Conservation (phyloP, 768 basidiomycete species). For the Lactarius hatsudake region DNA sequence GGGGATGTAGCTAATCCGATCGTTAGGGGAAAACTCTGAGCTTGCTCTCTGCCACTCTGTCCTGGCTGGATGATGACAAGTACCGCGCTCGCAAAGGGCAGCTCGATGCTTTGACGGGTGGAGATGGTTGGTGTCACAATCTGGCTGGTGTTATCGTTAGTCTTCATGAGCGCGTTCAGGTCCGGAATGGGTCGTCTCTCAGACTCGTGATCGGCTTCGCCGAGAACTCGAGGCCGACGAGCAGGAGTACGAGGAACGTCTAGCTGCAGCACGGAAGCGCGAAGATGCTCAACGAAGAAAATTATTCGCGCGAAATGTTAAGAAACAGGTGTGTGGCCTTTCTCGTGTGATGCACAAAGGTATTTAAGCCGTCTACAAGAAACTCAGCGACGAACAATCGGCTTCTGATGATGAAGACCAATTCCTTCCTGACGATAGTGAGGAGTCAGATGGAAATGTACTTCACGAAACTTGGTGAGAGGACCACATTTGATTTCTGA, state of each 20-base stretch:
- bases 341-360: not conserved
- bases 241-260: constrained; percentile 56
- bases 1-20: not conserved
- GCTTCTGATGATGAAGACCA: constrained; percentile 26
- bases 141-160: constrained; percentile 2
- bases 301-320: constrained; percentile 55
- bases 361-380: not conserved
- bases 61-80: constrained; percentile 72
- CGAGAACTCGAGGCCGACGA: constrained; percentile 69
- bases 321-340: constrained; percentile 50
- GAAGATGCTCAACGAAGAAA: constrained; percentile 56
- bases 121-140: constrained; percentile 34
- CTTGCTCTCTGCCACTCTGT: constrained; percentile 69
- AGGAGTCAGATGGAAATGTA: not conserved
- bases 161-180: constrained; percentile 35
- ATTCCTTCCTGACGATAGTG: constrained; percentile 22
- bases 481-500: not conserved
- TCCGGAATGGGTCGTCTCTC: constrained; percentile 74
- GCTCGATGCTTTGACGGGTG: constrained; percentile 38
- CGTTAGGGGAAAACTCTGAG: constrained; percentile 82
- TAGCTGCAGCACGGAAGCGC: constrained; percentile 57
- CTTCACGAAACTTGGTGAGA: constrained; percentile 1
- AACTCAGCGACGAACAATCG: constrained; percentile 3
- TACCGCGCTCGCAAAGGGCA: constrained; percentile 67
- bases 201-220: constrained; percentile 62